phyloP scores from a whole-genome alignment of 2,329 filamentous ascomycete genomes.

The Penicillium sp. region DNA sequence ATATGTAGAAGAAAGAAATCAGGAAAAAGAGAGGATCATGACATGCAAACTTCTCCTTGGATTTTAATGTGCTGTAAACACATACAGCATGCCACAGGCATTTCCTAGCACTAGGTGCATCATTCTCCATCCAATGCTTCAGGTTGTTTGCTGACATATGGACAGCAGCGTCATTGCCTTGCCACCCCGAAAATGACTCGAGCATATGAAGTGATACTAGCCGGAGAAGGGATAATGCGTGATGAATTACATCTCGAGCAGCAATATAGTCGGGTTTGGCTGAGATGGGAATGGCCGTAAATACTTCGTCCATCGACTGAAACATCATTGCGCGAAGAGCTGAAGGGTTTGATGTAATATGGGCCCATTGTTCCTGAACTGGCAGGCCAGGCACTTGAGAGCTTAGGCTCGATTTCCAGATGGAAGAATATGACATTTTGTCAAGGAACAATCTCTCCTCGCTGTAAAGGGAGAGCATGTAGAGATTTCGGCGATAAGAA shows the following conservation, averaged over 20 bases:
- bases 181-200: background rate
- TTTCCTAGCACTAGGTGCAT: background rate
- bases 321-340: background rate
- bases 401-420: background rate
- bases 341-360: background rate
- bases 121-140: background rate
- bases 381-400: background rate
- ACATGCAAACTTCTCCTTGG: background rate
- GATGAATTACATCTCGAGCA: background rate
- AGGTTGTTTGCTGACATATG: background rate
- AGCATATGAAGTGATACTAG: background rate
- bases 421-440: constrained; percentile 2
- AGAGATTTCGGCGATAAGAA: constrained; percentile 1
- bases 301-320: background rate
- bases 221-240: background rate
- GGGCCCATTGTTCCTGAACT: background rate
- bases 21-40: constrained; percentile 4
- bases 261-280: background rate
- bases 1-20: background rate
- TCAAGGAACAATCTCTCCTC: constrained; percentile 1
- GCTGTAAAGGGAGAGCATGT: constrained; percentile 1
- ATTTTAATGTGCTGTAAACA: background rate
- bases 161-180: background rate
- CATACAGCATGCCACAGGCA: constrained; percentile 4
- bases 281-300: background rate